Base-by-base conservation (phyloP, 78 protist species). In the Chrysochromulina parva region DNA sequence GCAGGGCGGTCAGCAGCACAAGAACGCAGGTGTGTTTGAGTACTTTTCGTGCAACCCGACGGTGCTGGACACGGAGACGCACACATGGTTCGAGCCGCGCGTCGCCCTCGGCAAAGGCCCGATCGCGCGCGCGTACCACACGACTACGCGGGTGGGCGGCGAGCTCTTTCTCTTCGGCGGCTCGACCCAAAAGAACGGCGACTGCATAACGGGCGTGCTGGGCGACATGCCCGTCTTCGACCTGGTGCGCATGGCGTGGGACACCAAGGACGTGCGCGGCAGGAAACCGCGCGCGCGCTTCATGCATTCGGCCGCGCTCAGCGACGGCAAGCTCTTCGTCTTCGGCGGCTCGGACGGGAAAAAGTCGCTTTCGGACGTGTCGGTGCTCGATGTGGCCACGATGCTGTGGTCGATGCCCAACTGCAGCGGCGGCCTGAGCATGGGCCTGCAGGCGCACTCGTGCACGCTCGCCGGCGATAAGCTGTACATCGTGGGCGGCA, bases 41-140 rank as follows among this genome's bases (percentile, higher is more conserved):
- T 74, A 74, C 55, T 48, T 74, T 55, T 16, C 84, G 16, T 55
- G 38, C 84, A 16, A 74, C 10, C 84, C 84, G 55, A 9, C 13
- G n/a, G 84, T 74, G 16, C 84, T 74, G 19, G 13, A 74, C 55
- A 74, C 84, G 16, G 55, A 74, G 84, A 74, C 84, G n/a, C 84
- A 48, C 55, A 48, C 22, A 7, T 74, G 84, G 84, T 13, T 17
- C 0, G 0, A 9, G n/a, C 84, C 84, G 57, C 84, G 84, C 11
- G 84, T 48, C 26, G 84, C 84, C 57, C 84, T 74, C 9, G 84
- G 84, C 84, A 48, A 48, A 5, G 84, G 84, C 9, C 84, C 84
- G 16, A 48, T 26, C 16, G n/a, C 84, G 26, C 84, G 84, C n/a
- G 22, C 55, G n/a, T 74, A 48, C 20, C 84, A 74, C 55, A 74